Base-by-base conservation (phyloP, 306 rosid genomes). In the Cicer judaicum region DNA sequence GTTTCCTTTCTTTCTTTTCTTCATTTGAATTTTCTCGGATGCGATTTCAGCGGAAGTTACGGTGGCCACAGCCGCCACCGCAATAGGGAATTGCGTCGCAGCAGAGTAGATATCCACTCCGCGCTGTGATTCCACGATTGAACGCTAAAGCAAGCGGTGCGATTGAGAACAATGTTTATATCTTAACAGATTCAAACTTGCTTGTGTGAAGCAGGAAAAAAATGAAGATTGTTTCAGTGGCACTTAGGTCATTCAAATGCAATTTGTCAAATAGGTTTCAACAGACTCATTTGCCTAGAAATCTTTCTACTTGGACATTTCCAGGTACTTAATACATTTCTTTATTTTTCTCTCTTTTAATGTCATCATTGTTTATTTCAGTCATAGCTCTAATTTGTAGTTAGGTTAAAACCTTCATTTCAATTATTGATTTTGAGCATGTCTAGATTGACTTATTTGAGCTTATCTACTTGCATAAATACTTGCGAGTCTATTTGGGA, bases 191-290 rank as follows among this genome's bases (percentile, higher is more conserved):
- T 66, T 57, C 4, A 8, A 41, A 12, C 12, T 44, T 46, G 60
- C 60, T 64, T 79, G 69, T 42, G 72, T 60, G 41, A 73, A 56
- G 79, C 73, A 68, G 79, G 64, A 48, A 46, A 41, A 65, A n/a
- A 44, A 84, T 84, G 84, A 72, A 81, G 77, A 72, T 67, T 38
- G 63, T 68, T 72, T 71, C 77, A 46, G 55, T 72, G 21, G 87
- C 82, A 15, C 36, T 64, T 56, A 80, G 87, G 75, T 77, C 84
- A 18, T 48, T 84, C 18, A 77, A 66, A 54, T 49, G 43, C 9
- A 41, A 64, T 73, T 39, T 69, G 36, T 63, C 72, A 12, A 50
- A 34, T 61, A 78, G 38, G 64, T 71, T 79, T 74, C 47, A 48
- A 48, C 69, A 66, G 54, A 44, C 60, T 21, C 36, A 24, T 72